A percentile compares a stretch with the other conserved stretches of the same genome.
phyloP scores from a whole-genome alignment of 495 filamentous ascomycete species.

The Pyronema omphalodes region DNA sequence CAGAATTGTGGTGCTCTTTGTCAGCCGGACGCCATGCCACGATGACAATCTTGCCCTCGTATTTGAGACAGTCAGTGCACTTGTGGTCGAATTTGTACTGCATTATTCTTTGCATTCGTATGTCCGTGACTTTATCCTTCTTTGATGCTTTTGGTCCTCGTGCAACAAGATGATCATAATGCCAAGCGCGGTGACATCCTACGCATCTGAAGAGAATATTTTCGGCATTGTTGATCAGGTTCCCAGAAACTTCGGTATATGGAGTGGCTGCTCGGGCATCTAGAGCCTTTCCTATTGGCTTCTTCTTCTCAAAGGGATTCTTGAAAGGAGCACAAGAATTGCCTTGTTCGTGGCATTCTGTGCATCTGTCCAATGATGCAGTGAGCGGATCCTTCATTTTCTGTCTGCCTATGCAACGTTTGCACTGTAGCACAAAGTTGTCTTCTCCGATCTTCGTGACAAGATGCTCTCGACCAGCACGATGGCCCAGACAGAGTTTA shows the following conservation, averaged over 20 bases:
- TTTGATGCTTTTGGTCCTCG: slow-evolving; percentile 25
- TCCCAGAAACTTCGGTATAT: slow-evolving; percentile 34
- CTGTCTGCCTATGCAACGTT: slow-evolving; percentile 52
- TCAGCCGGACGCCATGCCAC: slow-evolving; percentile 68
- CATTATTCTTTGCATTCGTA: slow-evolving; percentile 32
- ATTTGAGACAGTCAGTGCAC: slow-evolving; percentile 52
- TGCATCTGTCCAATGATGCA: slow-evolving; percentile 53
- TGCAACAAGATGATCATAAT: slow-evolving; percentile 59
- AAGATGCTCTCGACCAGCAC: slow-evolving; percentile 60
- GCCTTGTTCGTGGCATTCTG: slow-evolving; percentile 43
- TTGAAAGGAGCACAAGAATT: slow-evolving; percentile 50
- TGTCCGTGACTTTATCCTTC: slow-evolving; percentile 1
- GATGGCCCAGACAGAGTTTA: slow-evolving; percentile 52
- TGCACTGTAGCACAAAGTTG: slow-evolving; percentile 77
- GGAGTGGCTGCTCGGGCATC: slow-evolving; percentile 5
- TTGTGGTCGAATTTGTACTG: slow-evolving; percentile 51
- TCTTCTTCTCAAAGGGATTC: slow-evolving; percentile 35
- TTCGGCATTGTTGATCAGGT: slow-evolving; percentile 51
- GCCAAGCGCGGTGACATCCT: slow-evolving; percentile 58
- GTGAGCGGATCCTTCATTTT: slow-evolving; percentile 46
- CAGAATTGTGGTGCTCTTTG: slow-evolving; percentile 15
- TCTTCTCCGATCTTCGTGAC: slow-evolving; percentile 71
- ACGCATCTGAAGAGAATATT: slow-evolving; percentile 71
- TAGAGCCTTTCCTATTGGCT: neutral
- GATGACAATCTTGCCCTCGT: slow-evolving; percentile 45